Percentiles rank a stretch among this genome's conserved stretches.
phyloP scores from a whole-genome alignment of 73 alveolate species.

The Tetrahymena elliotti region DNA sequence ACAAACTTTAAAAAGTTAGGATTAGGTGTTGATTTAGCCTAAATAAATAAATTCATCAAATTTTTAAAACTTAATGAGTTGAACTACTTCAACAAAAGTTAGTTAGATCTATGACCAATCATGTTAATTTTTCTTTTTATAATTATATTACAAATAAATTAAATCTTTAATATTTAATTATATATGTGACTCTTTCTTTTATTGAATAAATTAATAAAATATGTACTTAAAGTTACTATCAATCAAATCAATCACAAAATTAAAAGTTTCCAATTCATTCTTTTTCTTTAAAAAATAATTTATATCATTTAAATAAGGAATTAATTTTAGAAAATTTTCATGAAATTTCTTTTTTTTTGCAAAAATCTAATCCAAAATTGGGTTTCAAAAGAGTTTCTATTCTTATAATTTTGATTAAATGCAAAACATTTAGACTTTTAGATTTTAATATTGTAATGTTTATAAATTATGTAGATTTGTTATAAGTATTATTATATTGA shows the following conservation, averaged over 20 bases:
- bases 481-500: no score
- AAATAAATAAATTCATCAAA: conserved; percentile 47
- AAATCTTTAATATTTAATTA: no score
- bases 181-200: neutral
- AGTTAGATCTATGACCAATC: neutral
- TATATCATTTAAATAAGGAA: neutral
- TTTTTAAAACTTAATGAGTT: neutral
- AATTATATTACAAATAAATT: no score
- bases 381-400: no score
- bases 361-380: no score
- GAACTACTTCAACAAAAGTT: neutral
- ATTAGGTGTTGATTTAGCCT: conserved; percentile 72
- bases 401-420: no score
- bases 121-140: neutral
- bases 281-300: neutral
- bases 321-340: neutral
- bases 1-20: conserved; percentile 64
- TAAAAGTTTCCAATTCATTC: neutral
- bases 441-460: no score
- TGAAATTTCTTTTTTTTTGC: neutral
- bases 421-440: no score
- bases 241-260: neutral
- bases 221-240: neutral
- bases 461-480: no score
- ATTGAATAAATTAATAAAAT: no score